phyloP scores from a whole-genome alignment of 2,329 filamentous ascomycete genomes.

The Talaromyces sp. region DNA sequence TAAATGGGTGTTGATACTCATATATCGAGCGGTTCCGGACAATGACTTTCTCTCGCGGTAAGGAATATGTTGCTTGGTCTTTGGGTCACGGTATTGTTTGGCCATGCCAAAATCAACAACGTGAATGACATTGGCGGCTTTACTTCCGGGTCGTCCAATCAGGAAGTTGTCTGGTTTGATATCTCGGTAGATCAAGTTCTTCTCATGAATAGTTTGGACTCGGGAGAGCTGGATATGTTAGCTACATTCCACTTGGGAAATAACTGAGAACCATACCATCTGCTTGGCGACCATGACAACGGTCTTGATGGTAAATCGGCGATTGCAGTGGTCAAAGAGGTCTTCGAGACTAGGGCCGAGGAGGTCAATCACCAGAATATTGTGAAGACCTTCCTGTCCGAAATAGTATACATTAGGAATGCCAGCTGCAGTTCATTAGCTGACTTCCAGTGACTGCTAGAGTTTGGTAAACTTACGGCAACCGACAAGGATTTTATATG shows the following conservation, averaged over 20 bases:
- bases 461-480: slow-evolving; percentile 71
- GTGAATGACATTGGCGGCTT: slow-evolving; percentile 96
- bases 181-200: slow-evolving; percentile 97
- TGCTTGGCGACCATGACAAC: slow-evolving; percentile 99
- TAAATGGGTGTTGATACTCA: slow-evolving; percentile 99
- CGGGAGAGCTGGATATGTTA: slow-evolving; percentile 66
- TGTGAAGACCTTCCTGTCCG: slow-evolving; percentile 95
- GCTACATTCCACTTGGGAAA: background rate
- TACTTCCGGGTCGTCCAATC: slow-evolving; percentile 86
- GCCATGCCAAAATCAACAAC: slow-evolving; percentile 99
- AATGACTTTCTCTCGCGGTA: slow-evolving; percentile 96
- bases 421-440: slow-evolving; percentile 64
- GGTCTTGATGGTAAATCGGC: slow-evolving; percentile 93
- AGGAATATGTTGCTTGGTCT: slow-evolving; percentile 98
- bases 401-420: slow-evolving; percentile 99
- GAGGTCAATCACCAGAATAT: slow-evolving; percentile 96
- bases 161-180: slow-evolving; percentile 99
- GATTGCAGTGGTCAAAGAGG: slow-evolving; percentile 94
- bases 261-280: slow-evolving; percentile 62
- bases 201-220: slow-evolving; percentile 93
- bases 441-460: slow-evolving; percentile 19
- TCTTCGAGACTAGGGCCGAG: slow-evolving; percentile 93
- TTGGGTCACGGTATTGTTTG: slow-evolving; percentile 97
- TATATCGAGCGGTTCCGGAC: slow-evolving; percentile 94
- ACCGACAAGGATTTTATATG: slow-evolving; percentile 98